Conservation (phyloP, 2,329 filamentous ascomycete genomes). For the Emmonsiellopsis sp. region DNA sequence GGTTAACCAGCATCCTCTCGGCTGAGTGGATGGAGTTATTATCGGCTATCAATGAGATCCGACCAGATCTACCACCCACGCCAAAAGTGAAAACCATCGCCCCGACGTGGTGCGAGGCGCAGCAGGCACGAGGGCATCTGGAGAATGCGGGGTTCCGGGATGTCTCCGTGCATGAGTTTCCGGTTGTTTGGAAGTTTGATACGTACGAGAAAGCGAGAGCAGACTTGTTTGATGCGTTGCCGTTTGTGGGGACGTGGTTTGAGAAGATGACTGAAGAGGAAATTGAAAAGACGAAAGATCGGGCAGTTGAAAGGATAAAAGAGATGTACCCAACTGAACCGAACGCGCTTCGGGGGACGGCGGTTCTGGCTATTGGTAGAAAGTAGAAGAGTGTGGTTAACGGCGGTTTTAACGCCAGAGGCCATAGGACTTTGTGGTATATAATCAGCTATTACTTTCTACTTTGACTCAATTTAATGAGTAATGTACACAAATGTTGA, state of each 20-base stretch:
- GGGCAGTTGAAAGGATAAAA: background rate
- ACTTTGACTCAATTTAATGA: too few relatives aligned
- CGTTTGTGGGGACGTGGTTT: constrained; percentile 1
- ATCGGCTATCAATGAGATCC: background rate
- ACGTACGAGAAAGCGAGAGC: background rate
- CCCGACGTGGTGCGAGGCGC: background rate
- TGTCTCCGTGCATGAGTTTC: background rate
- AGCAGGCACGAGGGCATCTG: background rate
- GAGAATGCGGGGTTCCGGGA: constrained; percentile 1
- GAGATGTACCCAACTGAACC: background rate
- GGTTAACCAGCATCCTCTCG: background rate
- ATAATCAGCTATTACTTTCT: background rate
- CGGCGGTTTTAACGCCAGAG: background rate
- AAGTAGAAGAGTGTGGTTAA: background rate
- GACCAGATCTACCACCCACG: background rate
- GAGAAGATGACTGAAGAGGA: background rate
- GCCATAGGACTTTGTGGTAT: background rate
- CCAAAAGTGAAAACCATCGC: background rate
- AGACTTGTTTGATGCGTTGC: background rate
- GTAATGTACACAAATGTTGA: too few relatives aligned
- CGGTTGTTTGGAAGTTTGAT: background rate
- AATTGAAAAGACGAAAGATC: background rate
- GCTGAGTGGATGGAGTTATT: background rate
- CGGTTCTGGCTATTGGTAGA: background rate
- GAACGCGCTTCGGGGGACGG: background rate